These are phyloP conservation scores for sweet orange (Citrus sinensis) DNA, from an alignment of 345 rosid genomes.

Conservation along the genomic window DNA sequence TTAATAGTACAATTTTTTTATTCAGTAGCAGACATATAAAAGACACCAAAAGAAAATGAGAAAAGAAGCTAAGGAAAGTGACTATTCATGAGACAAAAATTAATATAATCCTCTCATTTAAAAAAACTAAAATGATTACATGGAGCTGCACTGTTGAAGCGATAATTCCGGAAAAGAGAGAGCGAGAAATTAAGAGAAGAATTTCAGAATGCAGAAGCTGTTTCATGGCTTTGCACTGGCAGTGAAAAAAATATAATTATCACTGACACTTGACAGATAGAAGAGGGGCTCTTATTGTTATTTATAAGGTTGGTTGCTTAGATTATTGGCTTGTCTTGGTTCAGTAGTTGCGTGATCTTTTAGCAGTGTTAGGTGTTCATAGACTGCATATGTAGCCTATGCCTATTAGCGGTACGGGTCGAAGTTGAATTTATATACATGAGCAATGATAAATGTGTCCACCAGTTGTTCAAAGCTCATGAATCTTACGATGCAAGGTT, in stretches of 20 bases:
- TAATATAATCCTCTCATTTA: too few species aligned
- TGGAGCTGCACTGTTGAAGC: slow-evolving; percentile 24
- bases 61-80: slow-evolving; percentile 18
- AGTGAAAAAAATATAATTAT: neutral
- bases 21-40: slow-evolving; percentile 9
- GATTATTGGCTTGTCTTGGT: slow-evolving; percentile 13
- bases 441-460: too few species aligned
- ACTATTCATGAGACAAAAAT: slow-evolving; percentile 3
- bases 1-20: neutral
- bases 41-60: slow-evolving; percentile 8
- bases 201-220: slow-evolving; percentile 2
- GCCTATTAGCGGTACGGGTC: slow-evolving; percentile 9
- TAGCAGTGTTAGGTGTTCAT: slow-evolving; percentile 31
- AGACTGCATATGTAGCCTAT: slow-evolving; percentile 6
- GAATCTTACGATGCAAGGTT: neutral
- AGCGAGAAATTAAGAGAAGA: neutral
- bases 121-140: neutral
- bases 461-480: neutral
- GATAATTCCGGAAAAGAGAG: slow-evolving; percentile 21
- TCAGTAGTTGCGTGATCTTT: slow-evolving; percentile 36
- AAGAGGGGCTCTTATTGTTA: neutral
- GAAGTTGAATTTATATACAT: too few species aligned
- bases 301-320: slow-evolving; percentile 19
- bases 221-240: slow-evolving; percentile 11
- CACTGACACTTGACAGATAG: slow-evolving; percentile 1